Conservation (phyloP, 352 stramenopile species). For the Vaucheria bursata region DNA sequence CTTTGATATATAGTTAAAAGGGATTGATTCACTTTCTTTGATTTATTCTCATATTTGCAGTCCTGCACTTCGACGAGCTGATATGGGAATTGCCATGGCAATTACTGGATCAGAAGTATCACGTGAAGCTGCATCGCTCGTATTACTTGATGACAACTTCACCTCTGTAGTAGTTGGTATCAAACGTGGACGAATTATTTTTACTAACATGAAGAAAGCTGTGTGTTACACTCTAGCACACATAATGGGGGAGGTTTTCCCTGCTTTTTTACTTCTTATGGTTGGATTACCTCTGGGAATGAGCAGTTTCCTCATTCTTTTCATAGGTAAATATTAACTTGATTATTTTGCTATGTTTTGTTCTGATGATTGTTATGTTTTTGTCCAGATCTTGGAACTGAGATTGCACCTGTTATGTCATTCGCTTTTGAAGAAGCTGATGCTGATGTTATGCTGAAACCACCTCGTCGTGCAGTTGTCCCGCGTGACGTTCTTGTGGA, state of each 20-base stretch:
- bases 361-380: too few species aligned
- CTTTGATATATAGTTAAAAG: not conserved
- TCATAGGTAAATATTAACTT: slow-evolving; percentile 4
- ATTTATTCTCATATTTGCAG: slow-evolving; percentile 26
- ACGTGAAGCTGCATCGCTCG: slow-evolving; percentile 78
- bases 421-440: slow-evolving; percentile 74
- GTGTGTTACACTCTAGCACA: slow-evolving; percentile 79
- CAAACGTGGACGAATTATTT: slow-evolving; percentile 84
- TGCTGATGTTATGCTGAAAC: not conserved
- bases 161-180: slow-evolving; percentile 86
- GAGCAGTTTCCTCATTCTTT: slow-evolving; percentile 1
- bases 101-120: slow-evolving; percentile 90
- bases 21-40: not conserved
- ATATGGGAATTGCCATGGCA: slow-evolving; percentile 96
- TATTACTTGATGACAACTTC: slow-evolving; percentile 94
- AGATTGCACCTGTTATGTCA: slow-evolving; percentile 80
- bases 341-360: too few species aligned
- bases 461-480: slow-evolving; percentile 1
- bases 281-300: slow-evolving; percentile 5
- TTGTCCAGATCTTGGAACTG: slow-evolving; percentile 80
- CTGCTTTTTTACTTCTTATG: not conserved
- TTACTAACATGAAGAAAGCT: slow-evolving; percentile 87
- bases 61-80: slow-evolving; percentile 85
- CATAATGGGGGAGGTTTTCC: slow-evolving; percentile 58
- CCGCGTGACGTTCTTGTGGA: not conserved